These are phyloP conservation scores for Sordariomycetes sp. DNA, from an alignment of 2,329 filamentous ascomycete genomes.

Conservation along the genomic window DNA sequence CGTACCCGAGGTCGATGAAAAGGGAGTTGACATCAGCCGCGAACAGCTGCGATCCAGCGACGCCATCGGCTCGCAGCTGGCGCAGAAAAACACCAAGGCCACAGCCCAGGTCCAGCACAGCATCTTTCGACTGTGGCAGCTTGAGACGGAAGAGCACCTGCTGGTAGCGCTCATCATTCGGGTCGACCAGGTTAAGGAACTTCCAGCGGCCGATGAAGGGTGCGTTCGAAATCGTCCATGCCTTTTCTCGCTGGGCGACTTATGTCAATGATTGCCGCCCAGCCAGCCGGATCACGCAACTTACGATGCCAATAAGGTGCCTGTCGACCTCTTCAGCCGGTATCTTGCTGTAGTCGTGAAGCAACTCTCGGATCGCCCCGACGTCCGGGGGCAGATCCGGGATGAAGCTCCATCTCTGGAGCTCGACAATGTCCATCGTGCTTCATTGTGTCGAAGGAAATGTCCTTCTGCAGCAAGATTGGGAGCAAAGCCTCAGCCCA, in stretches of 20 bases:
- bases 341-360: conserved; percentile 28
- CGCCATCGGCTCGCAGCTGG: conserved; percentile 40
- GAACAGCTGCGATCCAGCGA: conserved; percentile 35
- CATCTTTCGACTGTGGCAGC: conserved; percentile 24
- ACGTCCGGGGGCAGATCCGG: conserved; percentile 26
- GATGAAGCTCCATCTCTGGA: conserved; percentile 25
- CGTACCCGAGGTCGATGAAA: conserved; percentile 52
- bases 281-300: conserved; percentile 4
- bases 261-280: background rate
- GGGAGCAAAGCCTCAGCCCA: too few relatives aligned
- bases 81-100: conserved; percentile 40
- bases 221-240: conserved; percentile 33
- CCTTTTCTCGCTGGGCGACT: conserved; percentile 28
- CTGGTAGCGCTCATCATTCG: conserved; percentile 30
- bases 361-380: conserved; percentile 23
- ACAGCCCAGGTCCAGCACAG: conserved; percentile 40
- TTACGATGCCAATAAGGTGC: conserved; percentile 26
- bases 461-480: too few relatives aligned
- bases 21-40: conserved; percentile 37
- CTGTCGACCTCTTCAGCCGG: conserved; percentile 21
- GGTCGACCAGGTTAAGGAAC: conserved; percentile 33
- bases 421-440: conserved; percentile 26
- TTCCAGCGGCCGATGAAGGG: conserved; percentile 41
- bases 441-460: too few relatives aligned
- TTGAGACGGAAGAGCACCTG: conserved; percentile 31